Percentiles rank a stretch among this genome's conserved stretches.
Conservation (phyloP, 2,329 filamentous ascomycete species). For the Apiospora arundinis region DNA sequence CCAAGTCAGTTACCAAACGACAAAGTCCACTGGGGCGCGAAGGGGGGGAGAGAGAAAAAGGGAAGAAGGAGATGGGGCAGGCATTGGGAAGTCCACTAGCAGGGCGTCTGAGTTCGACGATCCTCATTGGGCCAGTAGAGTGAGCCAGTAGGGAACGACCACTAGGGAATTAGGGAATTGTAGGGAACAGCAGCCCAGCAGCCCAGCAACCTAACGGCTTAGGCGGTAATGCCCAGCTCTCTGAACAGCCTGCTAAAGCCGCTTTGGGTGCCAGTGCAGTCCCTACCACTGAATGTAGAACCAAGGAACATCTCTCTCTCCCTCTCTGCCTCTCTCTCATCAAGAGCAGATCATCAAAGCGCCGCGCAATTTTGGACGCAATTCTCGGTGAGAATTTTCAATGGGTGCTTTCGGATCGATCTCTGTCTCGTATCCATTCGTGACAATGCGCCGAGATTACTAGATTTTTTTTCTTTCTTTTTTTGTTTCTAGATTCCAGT, state of each 20-base stretch:
- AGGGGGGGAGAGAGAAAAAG: neutral
- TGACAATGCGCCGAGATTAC: neutral
- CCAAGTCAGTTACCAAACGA: neutral
- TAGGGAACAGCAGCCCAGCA: neutral
- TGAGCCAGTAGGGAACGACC: too few species aligned
- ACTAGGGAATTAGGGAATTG: neutral
- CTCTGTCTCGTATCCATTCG: neutral
- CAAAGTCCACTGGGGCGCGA: neutral
- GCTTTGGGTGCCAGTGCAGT: neutral
- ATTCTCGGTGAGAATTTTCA: neutral
- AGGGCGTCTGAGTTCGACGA: neutral
- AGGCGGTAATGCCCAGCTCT: neutral
- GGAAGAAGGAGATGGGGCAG: neutral
- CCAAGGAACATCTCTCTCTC: too few species aligned
- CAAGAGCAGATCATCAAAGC: neutral
- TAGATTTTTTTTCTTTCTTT: neutral
- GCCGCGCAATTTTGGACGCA: neutral
- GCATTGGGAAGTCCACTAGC: neutral
- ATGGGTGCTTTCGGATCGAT: conserved; percentile 4
- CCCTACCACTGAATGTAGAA: neutral
- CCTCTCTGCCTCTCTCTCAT: too few species aligned
- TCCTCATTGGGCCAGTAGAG: neutral
- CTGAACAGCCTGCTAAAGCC: neutral
- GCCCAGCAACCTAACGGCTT: too few species aligned
- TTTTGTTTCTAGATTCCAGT: neutral